Evolutionary conservation across 768 basidiomycete species (phyloP), one percentile per base, ranked within the genome.

Genomic region (Rhizopogon roseolus): DNA sequence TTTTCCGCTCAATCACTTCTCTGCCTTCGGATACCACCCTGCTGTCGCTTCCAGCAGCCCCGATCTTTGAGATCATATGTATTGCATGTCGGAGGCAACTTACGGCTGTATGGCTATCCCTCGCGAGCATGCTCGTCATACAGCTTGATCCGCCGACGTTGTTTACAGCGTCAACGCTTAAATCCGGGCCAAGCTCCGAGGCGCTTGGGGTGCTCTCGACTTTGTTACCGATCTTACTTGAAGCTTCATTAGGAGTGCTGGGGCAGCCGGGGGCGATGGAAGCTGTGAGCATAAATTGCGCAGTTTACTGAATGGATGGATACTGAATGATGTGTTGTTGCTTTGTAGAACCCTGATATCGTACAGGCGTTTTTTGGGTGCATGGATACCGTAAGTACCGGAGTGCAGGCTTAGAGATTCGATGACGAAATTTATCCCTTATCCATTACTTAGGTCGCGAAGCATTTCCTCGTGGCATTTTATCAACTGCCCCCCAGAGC

Each of bases 321-420:
- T 16, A 5, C 55, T 66, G 52, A 36, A 70, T 41, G 8, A 10
- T 44, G 22, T 22, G 22, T 34, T 22, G 4, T 39, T 27, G 22
- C n/a, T n/a, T 45, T 19, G 5, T 50, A 96, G 92, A 92, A 96
- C 63, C 93, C 94, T 0, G 94, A 96, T 65, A 81, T 96, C 27
- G 90, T 93, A 14, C 92, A 93, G 64, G 85, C 84, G 25, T 95
- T 94, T 68, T 96, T 95, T 69, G 77, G 77, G 8, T 94, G 85
- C 64, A 79, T 90, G 76, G 90, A 92, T 42, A 78, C 81, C 42
- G 90, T 90, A 56, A 44, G 80, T 74, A 16, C 27, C 28, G 34
- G 22, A 19, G 28, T 43, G 52, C 5, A 14, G 34, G 5, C 41
- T 39, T 4, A 6, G 4, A n/a, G 32, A 38, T 14, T 8, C 14